phyloP scores from a whole-genome alignment of 495 filamentous ascomycete genomes.

The Tuber umbilicatum region DNA sequence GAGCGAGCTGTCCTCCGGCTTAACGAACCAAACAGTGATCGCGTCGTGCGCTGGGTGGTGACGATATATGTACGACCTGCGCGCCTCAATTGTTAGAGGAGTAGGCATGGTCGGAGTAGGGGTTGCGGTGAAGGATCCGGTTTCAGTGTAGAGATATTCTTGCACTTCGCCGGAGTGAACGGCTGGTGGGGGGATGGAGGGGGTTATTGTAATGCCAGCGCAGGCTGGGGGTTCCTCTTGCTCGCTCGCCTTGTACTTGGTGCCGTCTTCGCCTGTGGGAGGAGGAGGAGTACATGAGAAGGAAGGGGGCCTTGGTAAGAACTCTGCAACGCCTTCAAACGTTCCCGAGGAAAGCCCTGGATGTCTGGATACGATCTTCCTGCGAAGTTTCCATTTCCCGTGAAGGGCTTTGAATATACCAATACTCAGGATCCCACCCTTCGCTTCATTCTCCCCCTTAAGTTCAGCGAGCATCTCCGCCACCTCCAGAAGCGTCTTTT shows the following conservation, averaged over 20 bases:
- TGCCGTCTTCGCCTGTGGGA: neutral
- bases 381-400: constrained; percentile 60
- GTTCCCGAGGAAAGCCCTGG: constrained; percentile 54
- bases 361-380: constrained; percentile 47
- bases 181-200: neutral
- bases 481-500: constrained; percentile 7
- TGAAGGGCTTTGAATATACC: constrained; percentile 69
- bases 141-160: constrained; percentile 64
- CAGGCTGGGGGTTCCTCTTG: constrained; percentile 14
- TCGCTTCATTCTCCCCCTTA: neutral
- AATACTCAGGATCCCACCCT: neutral
- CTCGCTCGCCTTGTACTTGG: neutral
- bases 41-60: constrained; percentile 51
- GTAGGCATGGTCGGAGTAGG: constrained; percentile 20
- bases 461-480: neutral
- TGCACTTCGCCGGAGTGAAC: constrained; percentile 28
- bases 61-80: constrained; percentile 51
- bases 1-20: constrained; percentile 49
- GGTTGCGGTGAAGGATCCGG: constrained; percentile 51
- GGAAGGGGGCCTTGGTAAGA: constrained; percentile 55
- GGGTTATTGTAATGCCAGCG: constrained; percentile 3
- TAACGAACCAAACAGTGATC: constrained; percentile 64
- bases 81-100: constrained; percentile 40
- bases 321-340: constrained; percentile 56
- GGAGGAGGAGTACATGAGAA: constrained; percentile 13